These are phyloP conservation scores for Ormosia semicastrata DNA, from an alignment of 306 rosid species.

Conservation along the genomic window DNA sequence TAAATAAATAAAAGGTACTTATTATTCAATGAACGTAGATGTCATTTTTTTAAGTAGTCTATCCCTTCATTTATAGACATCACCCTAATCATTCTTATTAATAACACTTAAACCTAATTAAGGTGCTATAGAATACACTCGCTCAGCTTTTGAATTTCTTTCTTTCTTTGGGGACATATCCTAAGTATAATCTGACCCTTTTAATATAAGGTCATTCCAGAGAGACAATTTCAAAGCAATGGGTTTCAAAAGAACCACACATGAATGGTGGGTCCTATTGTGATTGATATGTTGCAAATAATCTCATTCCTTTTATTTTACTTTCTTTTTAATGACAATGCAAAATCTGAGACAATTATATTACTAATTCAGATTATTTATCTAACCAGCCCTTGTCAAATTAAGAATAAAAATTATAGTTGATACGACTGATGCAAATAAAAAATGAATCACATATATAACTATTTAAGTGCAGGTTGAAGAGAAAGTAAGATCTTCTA, in stretches of 20 bases:
- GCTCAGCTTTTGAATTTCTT: neutral
- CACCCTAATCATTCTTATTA: no score
- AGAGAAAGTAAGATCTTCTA: neutral
- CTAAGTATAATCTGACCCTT: neutral
- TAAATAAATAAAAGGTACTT: no score
- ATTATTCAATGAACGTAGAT: no score
- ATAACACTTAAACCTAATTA: no score
- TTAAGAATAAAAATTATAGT: neutral
- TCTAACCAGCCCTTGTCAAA: neutral
- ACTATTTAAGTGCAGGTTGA: neutral
- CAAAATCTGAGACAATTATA: neutral
- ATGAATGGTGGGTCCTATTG: neutral
- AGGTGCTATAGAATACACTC: no score
- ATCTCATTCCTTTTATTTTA: neutral
- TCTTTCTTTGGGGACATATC: neutral
- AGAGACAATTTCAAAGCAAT: neutral
- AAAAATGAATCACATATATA: neutral
- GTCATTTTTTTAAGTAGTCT: no score
- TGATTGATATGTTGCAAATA: neutral
- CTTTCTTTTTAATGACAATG: neutral
- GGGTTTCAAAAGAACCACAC: neutral
- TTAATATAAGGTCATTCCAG: neutral
- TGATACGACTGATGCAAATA: conserved; percentile 1
- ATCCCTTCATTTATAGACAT: no score
- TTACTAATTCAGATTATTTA: neutral